A percentile compares a stretch with the other conserved stretches of the same genome.
Conservation (phyloP, 371 early-diverging fungal species). For the Mortierella sp. region DNA sequence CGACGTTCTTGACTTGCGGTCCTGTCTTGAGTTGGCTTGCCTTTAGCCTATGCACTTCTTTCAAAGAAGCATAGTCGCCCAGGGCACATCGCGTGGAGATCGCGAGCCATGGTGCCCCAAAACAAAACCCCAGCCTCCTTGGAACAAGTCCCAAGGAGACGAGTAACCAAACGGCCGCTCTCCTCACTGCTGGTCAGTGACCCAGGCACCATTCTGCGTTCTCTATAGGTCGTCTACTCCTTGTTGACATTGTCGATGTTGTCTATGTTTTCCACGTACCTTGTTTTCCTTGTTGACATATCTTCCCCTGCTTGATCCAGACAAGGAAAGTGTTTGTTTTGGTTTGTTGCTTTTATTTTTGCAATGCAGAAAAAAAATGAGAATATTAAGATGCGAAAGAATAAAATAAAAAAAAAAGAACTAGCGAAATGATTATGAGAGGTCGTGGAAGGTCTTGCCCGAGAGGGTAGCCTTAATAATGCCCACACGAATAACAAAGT, state of each 20-base stretch:
- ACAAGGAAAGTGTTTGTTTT: neutral
- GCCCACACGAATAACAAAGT: slow-evolving; percentile 91
- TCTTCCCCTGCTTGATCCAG: too few species aligned
- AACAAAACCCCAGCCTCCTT: too few species aligned
- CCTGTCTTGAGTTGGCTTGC: neutral
- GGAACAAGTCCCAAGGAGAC: too few species aligned
- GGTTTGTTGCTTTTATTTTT: neutral
- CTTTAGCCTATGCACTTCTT: neutral
- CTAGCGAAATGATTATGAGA: slow-evolving; percentile 41
- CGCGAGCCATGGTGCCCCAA: neutral
- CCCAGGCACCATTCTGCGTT: too few species aligned
- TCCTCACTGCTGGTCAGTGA: too few species aligned
- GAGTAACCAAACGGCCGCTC: too few species aligned
- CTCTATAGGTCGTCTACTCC: too few species aligned
- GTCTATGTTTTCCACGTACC: too few species aligned
- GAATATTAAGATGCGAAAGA: slow-evolving; percentile 12
- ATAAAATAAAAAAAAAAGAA: slow-evolving; percentile 5
- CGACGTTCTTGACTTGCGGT: too few species aligned
- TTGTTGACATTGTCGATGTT: too few species aligned
- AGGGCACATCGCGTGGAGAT: neutral
- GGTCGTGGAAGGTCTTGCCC: slow-evolving; percentile 85
- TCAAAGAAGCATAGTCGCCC: neutral
- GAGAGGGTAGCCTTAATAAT: slow-evolving; percentile 85
- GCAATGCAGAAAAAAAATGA: neutral
- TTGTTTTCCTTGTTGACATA: too few species aligned